A percentile compares a stretch with the other conserved stretches of the same genome.
These are phyloP conservation scores for Flaveria sonorensis DNA, from an alignment of 129 eudicot species.

Conservation along the genomic window DNA sequence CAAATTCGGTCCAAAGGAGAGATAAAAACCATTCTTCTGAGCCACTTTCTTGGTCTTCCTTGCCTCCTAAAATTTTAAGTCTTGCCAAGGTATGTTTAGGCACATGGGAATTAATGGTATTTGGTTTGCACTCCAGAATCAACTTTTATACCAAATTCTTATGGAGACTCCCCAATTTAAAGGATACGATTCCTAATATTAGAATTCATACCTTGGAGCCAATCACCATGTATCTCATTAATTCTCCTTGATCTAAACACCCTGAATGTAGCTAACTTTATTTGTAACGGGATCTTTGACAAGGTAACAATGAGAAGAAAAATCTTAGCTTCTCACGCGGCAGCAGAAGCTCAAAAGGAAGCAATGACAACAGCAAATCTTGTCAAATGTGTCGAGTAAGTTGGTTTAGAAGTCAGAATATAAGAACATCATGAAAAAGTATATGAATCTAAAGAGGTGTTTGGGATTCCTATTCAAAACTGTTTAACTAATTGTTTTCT, in stretches of 20 bases:
- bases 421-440: background rate
- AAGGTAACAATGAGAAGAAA: conserved; percentile 76
- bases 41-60: conserved; percentile 55
- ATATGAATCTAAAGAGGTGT: background rate
- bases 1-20: conserved; percentile 43
- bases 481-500: background rate
- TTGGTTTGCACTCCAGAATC: background rate
- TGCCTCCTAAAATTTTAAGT: conserved; percentile 64
- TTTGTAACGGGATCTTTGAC: conserved; percentile 7
- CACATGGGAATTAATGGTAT: background rate
- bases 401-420: conserved; percentile 4
- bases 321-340: conserved; percentile 72
- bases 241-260: background rate
- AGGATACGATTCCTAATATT: background rate
- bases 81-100: conserved; percentile 68
- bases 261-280: conserved; percentile 10
- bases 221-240: background rate
- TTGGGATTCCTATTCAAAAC: background rate
- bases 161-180: too few relatives aligned
- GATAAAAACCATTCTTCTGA: conserved; percentile 58
- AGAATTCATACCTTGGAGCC: background rate
- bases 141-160: too few relatives aligned
- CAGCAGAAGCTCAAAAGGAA: conserved; percentile 92
- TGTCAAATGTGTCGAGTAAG: conserved; percentile 72
- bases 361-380: conserved; percentile 72